Base-by-base conservation (phyloP, 306 rosid species). In the Trichosanthes cucumerina region DNA sequence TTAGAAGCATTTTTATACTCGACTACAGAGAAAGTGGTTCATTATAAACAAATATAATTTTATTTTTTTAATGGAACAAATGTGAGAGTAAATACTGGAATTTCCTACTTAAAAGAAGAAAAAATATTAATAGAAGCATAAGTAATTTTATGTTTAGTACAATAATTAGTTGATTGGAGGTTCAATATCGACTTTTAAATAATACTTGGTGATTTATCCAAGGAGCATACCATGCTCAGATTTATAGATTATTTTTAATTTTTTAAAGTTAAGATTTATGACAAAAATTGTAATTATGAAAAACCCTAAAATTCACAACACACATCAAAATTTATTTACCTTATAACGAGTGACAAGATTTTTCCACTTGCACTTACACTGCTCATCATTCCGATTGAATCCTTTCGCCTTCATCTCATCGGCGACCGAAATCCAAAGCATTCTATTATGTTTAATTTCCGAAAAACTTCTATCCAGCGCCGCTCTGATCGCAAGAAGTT, bases 351-450 rank as follows among this genome's bases (percentile, higher is more conserved):
- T 95, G 83, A 88, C 96, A 39, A 95, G 98, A 85, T 95, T 95
- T 85, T 95, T 95, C 98, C 98, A 95, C 83, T 95, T 95, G 92
- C 98, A 95, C 88, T 95, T 95, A 91, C 98, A 95, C 98, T 95
- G 98, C 15, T 92, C 97, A 2, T 96, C 83, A 80, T 91, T 95
- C 83, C 97, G 91, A 56, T 74, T 85, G 80, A 65, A 93, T 76
- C 97, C 98, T 75, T 88, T 92, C 24, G 87, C 96, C 76, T 83
- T 91, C 98, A 95, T 92, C 63, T 34, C 66, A 13, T 80, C 86
- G 14, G 98, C 84, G 56, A 92, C 84, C 5, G 90, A 88, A 84
- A 89, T 92, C 99, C 99, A 95, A 3, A 95, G 84, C 79, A 84
- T 88, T 63, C 93, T 91, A 83, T 95, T 95, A 60, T 97, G 78